Evolutionary conservation across 2,329 filamentous ascomycete genomes (phyloP).

Genomic region (Paraphaeosphaeria sporulosa): DNA sequence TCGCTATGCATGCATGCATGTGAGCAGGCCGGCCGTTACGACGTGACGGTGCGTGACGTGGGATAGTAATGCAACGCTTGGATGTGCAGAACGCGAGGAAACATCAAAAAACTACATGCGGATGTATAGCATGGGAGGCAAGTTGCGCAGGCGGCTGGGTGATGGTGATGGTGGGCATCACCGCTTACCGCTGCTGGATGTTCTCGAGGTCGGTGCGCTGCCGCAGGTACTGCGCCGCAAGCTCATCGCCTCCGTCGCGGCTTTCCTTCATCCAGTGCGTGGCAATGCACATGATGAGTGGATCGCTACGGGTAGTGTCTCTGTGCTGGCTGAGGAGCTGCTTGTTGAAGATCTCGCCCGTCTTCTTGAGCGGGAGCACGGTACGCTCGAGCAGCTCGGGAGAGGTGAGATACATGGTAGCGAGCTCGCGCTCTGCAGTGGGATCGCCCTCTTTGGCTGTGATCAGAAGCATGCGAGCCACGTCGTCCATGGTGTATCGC

Average conservation of each 20-base stretch:
- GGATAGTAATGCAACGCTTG: slow-evolving; percentile 20
- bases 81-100: neutral
- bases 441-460: slow-evolving; percentile 91
- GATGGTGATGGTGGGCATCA: slow-evolving; percentile 11
- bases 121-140: slow-evolving; percentile 16
- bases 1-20: slow-evolving; percentile 38
- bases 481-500: slow-evolving; percentile 77
- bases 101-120: slow-evolving; percentile 9
- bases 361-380: slow-evolving; percentile 82
- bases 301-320: slow-evolving; percentile 74
- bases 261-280: slow-evolving; percentile 97
- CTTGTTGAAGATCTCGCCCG: slow-evolving; percentile 88
- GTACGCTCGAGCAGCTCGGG: slow-evolving; percentile 83
- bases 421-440: slow-evolving; percentile 89
- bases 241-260: slow-evolving; percentile 82
- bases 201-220: slow-evolving; percentile 72
- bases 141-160: neutral
- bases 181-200: slow-evolving; percentile 54
- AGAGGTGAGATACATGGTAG: slow-evolving; percentile 90
- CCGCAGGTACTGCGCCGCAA: slow-evolving; percentile 82
- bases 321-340: slow-evolving; percentile 74
- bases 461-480: slow-evolving; percentile 88
- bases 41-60: slow-evolving; percentile 13
- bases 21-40: slow-evolving; percentile 19
- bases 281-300: slow-evolving; percentile 89